A percentile compares a stretch with the other conserved stretches of the same genome.
Evolutionary conservation across 2,329 filamentous ascomycete species (phyloP).

Genomic region (Lomentospora prolificans): DNA sequence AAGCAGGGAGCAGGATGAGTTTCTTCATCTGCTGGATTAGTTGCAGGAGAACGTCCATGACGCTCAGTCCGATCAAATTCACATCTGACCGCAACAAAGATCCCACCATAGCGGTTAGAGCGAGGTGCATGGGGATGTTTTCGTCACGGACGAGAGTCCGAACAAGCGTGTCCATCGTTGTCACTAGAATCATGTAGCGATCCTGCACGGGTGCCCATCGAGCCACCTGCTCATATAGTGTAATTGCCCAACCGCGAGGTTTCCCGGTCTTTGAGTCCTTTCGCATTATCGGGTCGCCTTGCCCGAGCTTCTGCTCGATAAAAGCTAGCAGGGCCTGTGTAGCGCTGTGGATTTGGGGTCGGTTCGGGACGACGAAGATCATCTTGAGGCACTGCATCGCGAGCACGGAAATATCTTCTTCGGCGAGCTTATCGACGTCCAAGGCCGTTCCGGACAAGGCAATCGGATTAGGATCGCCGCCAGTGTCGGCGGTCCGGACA

Average conservation of each 20-base stretch:
- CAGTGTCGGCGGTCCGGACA: slow-evolving; percentile 59
- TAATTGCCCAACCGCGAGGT: slow-evolving; percentile 67
- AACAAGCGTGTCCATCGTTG: slow-evolving; percentile 66
- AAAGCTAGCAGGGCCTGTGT: slow-evolving; percentile 68
- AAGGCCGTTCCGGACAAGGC: slow-evolving; percentile 72
- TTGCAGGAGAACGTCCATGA: slow-evolving; percentile 87
- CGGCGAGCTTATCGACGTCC: slow-evolving; percentile 81
- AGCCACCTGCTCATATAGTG: slow-evolving; percentile 68
- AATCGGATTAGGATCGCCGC: slow-evolving; percentile 53
- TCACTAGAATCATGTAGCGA: slow-evolving; percentile 80
- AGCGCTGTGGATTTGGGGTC: slow-evolving; percentile 69
- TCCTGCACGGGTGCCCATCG: slow-evolving; percentile 91
- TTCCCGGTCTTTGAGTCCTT: slow-evolving; percentile 29
- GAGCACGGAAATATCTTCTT: slow-evolving; percentile 77
- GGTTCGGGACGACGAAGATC: slow-evolving; percentile 74
- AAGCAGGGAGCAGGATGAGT: slow-evolving; percentile 55
- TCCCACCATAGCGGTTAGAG: slow-evolving; percentile 68
- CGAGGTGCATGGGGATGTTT: slow-evolving; percentile 62
- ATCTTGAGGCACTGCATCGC: slow-evolving; percentile 80
- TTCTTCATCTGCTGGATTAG: slow-evolving; percentile 75
- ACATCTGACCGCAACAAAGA: slow-evolving; percentile 78
- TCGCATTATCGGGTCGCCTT: slow-evolving; percentile 44
- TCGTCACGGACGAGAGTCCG: slow-evolving; percentile 59
- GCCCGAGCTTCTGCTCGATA: slow-evolving; percentile 49
- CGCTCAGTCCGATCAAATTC: slow-evolving; percentile 88